phyloP scores from a whole-genome alignment of 371 early-diverging fungal genomes.

The Mucor irregularis region DNA sequence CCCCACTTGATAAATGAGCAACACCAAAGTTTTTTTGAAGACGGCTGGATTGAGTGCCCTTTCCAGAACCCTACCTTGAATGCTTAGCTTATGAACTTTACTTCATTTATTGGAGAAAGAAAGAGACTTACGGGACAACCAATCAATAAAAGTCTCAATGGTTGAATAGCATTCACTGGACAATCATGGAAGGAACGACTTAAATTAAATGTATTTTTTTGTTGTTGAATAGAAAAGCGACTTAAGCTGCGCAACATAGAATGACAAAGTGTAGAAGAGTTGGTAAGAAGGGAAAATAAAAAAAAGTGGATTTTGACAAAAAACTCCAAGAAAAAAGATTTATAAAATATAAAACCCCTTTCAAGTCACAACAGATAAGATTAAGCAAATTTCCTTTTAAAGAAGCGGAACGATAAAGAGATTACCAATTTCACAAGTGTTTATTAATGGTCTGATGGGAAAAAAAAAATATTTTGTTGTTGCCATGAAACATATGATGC shows the following conservation, averaged over 20 bases:
- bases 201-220: background rate
- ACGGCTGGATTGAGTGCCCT: slow-evolving; percentile 86
- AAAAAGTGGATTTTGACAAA: background rate
- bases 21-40: slow-evolving; percentile 71
- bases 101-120: too few relatives aligned
- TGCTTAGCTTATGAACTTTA: too few relatives aligned
- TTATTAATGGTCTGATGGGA: background rate
- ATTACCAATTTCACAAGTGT: background rate
- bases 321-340: too few relatives aligned
- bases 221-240: background rate
- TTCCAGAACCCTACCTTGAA: slow-evolving; percentile 71
- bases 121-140: slow-evolving; percentile 60
- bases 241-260: slow-evolving; percentile 6
- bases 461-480: background rate
- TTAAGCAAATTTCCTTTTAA: background rate
- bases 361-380: background rate
- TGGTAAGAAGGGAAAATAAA: background rate
- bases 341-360: too few relatives aligned
- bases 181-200: slow-evolving; percentile 41
- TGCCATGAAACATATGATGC: too few relatives aligned
- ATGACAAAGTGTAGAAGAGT: background rate
- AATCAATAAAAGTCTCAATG: slow-evolving; percentile 57
- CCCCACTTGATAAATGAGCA: slow-evolving; percentile 78
- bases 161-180: slow-evolving; percentile 41
- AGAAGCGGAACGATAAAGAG: background rate